phyloP scores from a whole-genome alignment of 2,329 filamentous ascomycete genomes.

The Tolypocladium inflatum region DNA sequence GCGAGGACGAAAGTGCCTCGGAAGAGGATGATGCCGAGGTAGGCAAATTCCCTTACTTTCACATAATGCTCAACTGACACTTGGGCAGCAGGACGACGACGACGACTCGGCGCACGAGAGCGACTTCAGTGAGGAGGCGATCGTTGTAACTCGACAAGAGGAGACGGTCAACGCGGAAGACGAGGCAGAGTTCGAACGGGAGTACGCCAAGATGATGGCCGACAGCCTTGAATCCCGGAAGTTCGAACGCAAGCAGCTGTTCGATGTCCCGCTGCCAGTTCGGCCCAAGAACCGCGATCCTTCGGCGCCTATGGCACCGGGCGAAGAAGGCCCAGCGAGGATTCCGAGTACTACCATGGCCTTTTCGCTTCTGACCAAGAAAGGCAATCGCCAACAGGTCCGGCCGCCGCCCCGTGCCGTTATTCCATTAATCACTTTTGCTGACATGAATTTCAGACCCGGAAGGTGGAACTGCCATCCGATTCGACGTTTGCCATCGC shows the following conservation, averaged over 20 bases:
- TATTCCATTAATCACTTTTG: not conserved
- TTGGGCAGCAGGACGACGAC: conserved; percentile 32
- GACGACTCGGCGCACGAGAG: conserved; percentile 44
- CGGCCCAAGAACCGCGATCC: conserved; percentile 58
- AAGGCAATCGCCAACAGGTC: conserved; percentile 90
- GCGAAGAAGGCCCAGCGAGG: conserved; percentile 10
- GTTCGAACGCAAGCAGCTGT: conserved; percentile 87
- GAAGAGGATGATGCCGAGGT: conserved; percentile 52
- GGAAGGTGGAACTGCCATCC: conserved; percentile 78
- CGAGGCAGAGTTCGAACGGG: conserved; percentile 94
- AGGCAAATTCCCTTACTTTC: conserved; percentile 8
- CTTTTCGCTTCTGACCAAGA: conserved; percentile 92
- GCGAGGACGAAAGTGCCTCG: conserved; percentile 50
- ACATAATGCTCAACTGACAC: not conserved
- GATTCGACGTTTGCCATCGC: conserved; percentile 93
- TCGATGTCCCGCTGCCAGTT: conserved; percentile 96
- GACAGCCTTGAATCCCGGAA: conserved; percentile 94
- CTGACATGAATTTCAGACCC: conserved; percentile 48
- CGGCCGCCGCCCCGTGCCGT: not conserved
- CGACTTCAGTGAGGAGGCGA: conserved; percentile 75
- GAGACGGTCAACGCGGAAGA: conserved; percentile 87
- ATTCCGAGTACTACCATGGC: conserved; percentile 62
- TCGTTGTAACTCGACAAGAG: conserved; percentile 84
- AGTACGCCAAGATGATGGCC: conserved; percentile 97
- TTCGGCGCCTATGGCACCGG: conserved; percentile 18